Conservation (phyloP, 2,329 filamentous ascomycete species). For the Xylariomycetidae sp. region DNA sequence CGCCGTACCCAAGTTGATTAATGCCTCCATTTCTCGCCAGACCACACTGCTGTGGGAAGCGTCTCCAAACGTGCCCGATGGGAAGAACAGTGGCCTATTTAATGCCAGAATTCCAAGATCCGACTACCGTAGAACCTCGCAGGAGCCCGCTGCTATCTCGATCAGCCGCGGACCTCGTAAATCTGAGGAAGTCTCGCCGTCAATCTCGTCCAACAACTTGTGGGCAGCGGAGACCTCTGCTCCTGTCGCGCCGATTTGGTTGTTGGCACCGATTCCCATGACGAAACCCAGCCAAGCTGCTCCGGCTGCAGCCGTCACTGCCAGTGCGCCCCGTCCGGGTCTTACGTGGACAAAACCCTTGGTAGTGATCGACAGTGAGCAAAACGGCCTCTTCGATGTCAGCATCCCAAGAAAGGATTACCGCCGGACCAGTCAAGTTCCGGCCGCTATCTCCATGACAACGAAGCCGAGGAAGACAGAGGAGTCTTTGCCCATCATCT, state of each 20-base stretch:
- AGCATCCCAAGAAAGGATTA: slow-evolving; percentile 18
- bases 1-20: too few relatives aligned
- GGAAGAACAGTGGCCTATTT: slow-evolving; percentile 13
- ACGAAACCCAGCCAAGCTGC: too few relatives aligned
- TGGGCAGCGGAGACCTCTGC: slow-evolving; percentile 21
- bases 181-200: slow-evolving; percentile 18
- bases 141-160: slow-evolving; percentile 15
- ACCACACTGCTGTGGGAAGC: slow-evolving; percentile 14
- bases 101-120: slow-evolving; percentile 12
- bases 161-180: slow-evolving; percentile 13
- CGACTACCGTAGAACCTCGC: slow-evolving; percentile 16
- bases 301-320: too few relatives aligned
- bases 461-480: slow-evolving; percentile 16
- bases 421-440: slow-evolving; percentile 24
- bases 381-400: slow-evolving; percentile 21
- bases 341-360: slow-evolving; percentile 15
- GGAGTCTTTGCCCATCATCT: slow-evolving; percentile 9
- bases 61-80: slow-evolving; percentile 1
- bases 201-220: slow-evolving; percentile 29
- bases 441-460: slow-evolving; percentile 27
- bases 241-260: too few relatives aligned
- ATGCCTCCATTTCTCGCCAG: too few relatives aligned
- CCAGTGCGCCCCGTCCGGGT: neutral
- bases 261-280: too few relatives aligned
- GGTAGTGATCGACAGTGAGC: slow-evolving; percentile 2